Evolutionary conservation across 192 early-diverging fungal species (phyloP), one percentile per base, ranked within the genome.

Genomic region (Coemansia sp.): DNA sequence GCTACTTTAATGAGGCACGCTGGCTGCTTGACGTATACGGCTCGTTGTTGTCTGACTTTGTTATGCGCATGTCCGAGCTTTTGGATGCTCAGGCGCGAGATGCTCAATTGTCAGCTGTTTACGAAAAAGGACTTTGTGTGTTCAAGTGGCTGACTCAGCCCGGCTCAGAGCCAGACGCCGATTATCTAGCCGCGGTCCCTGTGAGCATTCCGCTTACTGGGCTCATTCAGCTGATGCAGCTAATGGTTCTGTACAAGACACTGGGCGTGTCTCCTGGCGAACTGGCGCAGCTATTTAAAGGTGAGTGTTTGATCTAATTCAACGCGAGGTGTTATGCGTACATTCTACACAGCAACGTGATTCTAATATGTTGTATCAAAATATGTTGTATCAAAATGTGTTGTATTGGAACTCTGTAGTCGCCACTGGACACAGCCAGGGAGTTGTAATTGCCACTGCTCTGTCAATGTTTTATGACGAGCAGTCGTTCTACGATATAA

Each of bases 191-290:
- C 5, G 84, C 85, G n/a, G 88, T 87, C 0, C 87, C 91, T 5
- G 85, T 94, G 7, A 86, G 85, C 61, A 71, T 93, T 14, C 91
- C 93, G 6, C 74, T 96, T 54, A 91, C 95, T 58, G 95, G 92
- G 26, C 77, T 98, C 26, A 87, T 89, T 14, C 95, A 98, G 81
- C 79, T 98, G 17, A 83, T 93, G 68, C 88, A 94, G 15, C 69
- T 92, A 47, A 86, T 88, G 54, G 87, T 85, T 59, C 83, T 85
- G 77, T 86, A 80, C 71, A 75, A 82, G 64, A 87, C 89, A 17
- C 86, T 87, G 10, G 84, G 61, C 6, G 71, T 87, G 37, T 59
- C 55, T 20, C 55, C 55, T 11, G 55, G 55, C 19, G 9, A 37
- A 19, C 34, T 57, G 11, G 8, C 19, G 3, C 31, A 37, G 19